Conservation (phyloP, 2,329 filamentous ascomycete genomes). For the Colletotrichum aenigma region DNA sequence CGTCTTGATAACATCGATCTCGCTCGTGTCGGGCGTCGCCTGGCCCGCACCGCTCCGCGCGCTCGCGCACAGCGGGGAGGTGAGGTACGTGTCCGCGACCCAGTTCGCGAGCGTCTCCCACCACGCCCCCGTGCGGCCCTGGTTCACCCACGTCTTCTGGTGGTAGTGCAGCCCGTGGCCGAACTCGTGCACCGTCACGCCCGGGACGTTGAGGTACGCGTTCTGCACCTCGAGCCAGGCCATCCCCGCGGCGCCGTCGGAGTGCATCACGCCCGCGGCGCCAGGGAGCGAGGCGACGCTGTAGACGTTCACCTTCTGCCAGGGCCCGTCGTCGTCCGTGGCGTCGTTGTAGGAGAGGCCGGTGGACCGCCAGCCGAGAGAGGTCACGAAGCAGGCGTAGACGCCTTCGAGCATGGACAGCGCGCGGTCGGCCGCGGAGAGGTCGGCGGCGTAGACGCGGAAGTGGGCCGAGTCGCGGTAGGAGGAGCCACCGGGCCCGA, state of each 20-base stretch:
- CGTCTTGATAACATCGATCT: conserved; percentile 47
- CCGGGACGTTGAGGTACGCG: conserved; percentile 39
- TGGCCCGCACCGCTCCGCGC: conserved; percentile 38
- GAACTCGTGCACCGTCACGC: conserved; percentile 52
- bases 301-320: conserved; percentile 52
- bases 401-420: conserved; percentile 50
- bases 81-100: conserved; percentile 52
- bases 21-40: conserved; percentile 14
- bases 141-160: conserved; percentile 47
- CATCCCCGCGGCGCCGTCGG: conserved; percentile 41
- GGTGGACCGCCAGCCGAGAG: conserved; percentile 41
- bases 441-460: conserved; percentile 36
- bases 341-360: conserved; percentile 38
- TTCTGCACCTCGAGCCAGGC: conserved; percentile 47
- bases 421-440: conserved; percentile 24
- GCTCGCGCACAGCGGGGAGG: conserved; percentile 43
- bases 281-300: conserved; percentile 36
- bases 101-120: conserved; percentile 57
- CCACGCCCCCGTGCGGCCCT: conserved; percentile 51
- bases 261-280: conserved; percentile 48
- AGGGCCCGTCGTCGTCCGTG: conserved; percentile 37
- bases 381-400: conserved; percentile 42
- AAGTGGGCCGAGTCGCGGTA: conserved; percentile 41
- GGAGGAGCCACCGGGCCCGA: conserved; percentile 32
- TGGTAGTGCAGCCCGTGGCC: conserved; percentile 54